A percentile compares a stretch with the other conserved stretches of the same genome.
phyloP scores from a whole-genome alignment of 2,329 filamentous ascomycete species.

The Neopestalotiopsis sp. region DNA sequence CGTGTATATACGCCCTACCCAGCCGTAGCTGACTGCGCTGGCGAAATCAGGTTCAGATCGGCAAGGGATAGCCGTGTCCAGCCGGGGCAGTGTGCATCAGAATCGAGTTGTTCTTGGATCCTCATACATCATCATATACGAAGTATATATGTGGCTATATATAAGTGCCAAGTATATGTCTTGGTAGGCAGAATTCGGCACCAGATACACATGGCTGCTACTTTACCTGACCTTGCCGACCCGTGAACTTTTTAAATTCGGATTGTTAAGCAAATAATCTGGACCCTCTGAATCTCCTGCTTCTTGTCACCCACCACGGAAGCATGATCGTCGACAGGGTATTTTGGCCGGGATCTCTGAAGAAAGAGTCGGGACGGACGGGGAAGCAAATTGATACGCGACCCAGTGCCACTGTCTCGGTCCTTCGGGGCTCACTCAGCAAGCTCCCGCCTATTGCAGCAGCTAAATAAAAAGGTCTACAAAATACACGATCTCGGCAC shows the following conservation, averaged over 20 bases:
- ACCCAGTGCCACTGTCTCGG: conserved; percentile 10
- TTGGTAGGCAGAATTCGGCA: too few relatives aligned
- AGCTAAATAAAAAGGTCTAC: background rate
- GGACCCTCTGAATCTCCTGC: background rate
- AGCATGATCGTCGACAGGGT: conserved; percentile 12
- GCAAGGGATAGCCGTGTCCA: background rate
- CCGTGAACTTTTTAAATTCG: too few relatives aligned
- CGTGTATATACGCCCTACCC: background rate
- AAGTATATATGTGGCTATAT: background rate
- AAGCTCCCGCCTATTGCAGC: conserved; percentile 5
- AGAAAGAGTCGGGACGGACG: background rate
- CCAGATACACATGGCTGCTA: too few relatives aligned
- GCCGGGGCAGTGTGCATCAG: background rate
- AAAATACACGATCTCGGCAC: background rate
- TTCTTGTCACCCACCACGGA: background rate
- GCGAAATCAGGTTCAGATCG: background rate
- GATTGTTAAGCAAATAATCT: too few relatives aligned
- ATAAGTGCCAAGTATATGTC: background rate
- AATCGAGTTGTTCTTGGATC: background rate
- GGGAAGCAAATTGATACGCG: background rate
- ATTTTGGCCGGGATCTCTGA: conserved; percentile 7
- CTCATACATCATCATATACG: background rate
- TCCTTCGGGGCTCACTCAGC: background rate
- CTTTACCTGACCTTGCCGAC: too few relatives aligned
- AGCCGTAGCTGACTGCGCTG: background rate